These are phyloP conservation scores for Penicillium expansum DNA, from an alignment of 2,329 filamentous ascomycete species.

Conservation along the genomic window DNA sequence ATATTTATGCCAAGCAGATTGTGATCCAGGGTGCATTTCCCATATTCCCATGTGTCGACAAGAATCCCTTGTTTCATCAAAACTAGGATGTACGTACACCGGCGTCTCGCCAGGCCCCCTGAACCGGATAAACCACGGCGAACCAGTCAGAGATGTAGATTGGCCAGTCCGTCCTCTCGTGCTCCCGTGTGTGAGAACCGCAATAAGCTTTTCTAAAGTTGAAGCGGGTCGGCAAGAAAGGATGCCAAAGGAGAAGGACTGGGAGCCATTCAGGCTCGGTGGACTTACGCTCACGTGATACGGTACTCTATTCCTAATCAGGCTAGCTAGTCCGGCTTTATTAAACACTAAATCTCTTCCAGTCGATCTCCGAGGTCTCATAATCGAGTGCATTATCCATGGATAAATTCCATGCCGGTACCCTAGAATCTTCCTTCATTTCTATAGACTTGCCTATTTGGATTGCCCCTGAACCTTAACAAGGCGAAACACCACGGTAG, in stretches of 20 bases:
- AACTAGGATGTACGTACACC: neutral
- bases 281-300: neutral
- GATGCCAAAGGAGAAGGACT: neutral
- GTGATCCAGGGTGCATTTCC: neutral
- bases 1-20: neutral
- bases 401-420: neutral
- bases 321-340: neutral
- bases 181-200: neutral
- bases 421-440: neutral
- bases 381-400: neutral
- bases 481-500: neutral
- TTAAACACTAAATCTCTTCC: neutral
- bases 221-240: neutral
- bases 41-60: neutral
- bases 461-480: constrained; percentile 1
- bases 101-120: neutral
- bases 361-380: neutral
- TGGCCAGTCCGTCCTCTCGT: neutral
- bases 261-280: neutral
- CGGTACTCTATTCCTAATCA: neutral
- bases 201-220: neutral
- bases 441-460: neutral
- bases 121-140: neutral
- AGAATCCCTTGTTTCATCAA: constrained; percentile 1
- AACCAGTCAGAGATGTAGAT: neutral